Base-by-base conservation (phyloP, 768 basidiomycete genomes). In the Epithele typhae region DNA sequence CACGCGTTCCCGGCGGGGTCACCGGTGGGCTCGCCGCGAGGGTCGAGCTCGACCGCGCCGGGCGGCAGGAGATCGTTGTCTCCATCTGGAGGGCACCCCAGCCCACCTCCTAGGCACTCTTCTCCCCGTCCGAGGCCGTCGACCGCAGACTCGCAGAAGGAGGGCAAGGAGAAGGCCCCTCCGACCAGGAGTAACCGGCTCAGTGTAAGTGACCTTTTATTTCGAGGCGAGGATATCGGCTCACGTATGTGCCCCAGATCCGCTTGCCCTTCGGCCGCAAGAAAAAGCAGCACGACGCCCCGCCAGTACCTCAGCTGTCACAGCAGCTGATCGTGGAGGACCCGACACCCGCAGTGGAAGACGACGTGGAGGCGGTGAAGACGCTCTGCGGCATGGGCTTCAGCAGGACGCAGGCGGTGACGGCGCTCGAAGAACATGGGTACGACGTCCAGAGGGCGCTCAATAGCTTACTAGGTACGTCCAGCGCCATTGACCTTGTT, bases 331-430 rank as follows among this genome's bases (percentile, higher is more conserved):
- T 66, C 64, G 35, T 77, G 19, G 63, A 68, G 22, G 77, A 79
- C 49, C 51, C 55, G 9, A 76, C 82, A 2, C 79, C 84, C 1
- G 75, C 76, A 11, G 70, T 72, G 11, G 82, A 81, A 23, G 87
- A 87, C 52, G 87, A 92, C 48, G 80, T 82, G 11, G 81, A 83
- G 51, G 69, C 82, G 2, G 86, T 93, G 18, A 87, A 82, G 59
- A 82, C 87, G 60, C 70, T 98, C 33, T 82, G 81, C 38, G 77
- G 76, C 17, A 96, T 97, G 93, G 95, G 95, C 21, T 97, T 98
- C 72, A 83, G 77, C 51, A 78, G 94, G 34, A 64, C 71, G 14
- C 83, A 93, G 61, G 89, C 91, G 0, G 78, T 97, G 6, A 76
- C 75, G 11, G 92, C 94, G 11, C 72, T 98, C 5, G 94, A 95